These are phyloP conservation scores for Naegleria gruberi DNA, from an alignment of 208 protist species.

Conservation along the genomic window DNA sequence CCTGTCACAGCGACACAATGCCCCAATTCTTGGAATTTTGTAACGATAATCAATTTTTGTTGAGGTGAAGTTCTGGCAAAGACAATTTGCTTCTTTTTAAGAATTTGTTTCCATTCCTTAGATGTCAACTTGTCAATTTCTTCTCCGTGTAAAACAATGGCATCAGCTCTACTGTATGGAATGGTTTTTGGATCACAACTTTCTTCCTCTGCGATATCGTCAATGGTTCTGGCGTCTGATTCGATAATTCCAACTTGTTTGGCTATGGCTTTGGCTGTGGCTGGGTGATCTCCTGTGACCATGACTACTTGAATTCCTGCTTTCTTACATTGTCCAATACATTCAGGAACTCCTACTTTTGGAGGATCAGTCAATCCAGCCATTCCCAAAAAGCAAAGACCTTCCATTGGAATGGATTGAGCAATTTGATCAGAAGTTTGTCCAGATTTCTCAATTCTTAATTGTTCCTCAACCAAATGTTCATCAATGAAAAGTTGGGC, in stretches of 20 bases:
- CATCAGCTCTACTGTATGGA: not conserved
- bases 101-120: slow-evolving; percentile 9
- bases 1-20: slow-evolving; percentile 64
- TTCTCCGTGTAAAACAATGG: not conserved
- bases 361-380: slow-evolving; percentile 74
- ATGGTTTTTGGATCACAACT: not conserved
- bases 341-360: slow-evolving; percentile 49
- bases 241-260: slow-evolving; percentile 58
- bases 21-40: slow-evolving; percentile 39
- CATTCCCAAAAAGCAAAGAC: slow-evolving; percentile 41
- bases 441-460: not conserved
- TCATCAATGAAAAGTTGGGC: not conserved
- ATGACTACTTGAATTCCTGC: slow-evolving; percentile 83
- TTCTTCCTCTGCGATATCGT: slow-evolving; percentile 37
- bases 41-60: slow-evolving; percentile 70
- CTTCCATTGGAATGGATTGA: too few relatives aligned
- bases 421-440: not conserved
- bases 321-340: slow-evolving; percentile 49
- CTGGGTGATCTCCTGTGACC: slow-evolving; percentile 83
- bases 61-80: slow-evolving; percentile 75
- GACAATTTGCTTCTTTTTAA: slow-evolving; percentile 53
- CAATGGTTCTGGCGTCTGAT: not conserved
- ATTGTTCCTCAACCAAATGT: not conserved
- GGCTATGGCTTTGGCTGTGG: slow-evolving; percentile 75
- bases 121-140: slow-evolving; percentile 24